These are phyloP conservation scores for Insectozyma bohioensis DNA, from an alignment of 1,139 yeast species.

Conservation along the genomic window DNA sequence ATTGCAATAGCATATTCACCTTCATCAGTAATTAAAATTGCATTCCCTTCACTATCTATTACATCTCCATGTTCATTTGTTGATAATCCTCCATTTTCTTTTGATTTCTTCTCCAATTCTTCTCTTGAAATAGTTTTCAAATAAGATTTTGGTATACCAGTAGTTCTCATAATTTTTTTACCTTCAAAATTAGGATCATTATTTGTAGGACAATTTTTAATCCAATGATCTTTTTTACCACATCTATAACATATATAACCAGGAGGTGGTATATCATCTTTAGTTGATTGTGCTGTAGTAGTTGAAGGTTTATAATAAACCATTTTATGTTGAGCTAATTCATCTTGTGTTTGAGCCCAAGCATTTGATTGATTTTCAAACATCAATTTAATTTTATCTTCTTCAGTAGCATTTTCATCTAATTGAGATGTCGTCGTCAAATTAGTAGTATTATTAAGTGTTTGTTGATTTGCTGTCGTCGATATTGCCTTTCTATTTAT, in stretches of 20 bases:
- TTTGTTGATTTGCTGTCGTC: conserved; percentile 20
- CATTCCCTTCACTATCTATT: conserved; percentile 64
- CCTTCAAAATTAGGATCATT: conserved; percentile 94
- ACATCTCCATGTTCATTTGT: conserved; percentile 48
- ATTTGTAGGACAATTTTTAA: conserved; percentile 91
- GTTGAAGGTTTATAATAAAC: conserved; percentile 51
- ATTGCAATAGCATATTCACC: conserved; percentile 95
- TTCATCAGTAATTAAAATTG: conserved; percentile 84
- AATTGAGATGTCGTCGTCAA: conserved; percentile 16
- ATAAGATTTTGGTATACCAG: conserved; percentile 96
- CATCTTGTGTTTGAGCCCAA: conserved; percentile 94
- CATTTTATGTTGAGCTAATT: conserved; percentile 75
- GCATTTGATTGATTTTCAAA: conserved; percentile 89
- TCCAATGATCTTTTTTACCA: conserved; percentile 97
- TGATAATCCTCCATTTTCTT: conserved; percentile 25
- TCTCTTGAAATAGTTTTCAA: conserved; percentile 68
- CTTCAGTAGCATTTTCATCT: conserved; percentile 60
- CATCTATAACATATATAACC: conserved; percentile 96
- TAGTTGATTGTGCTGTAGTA: conserved; percentile 19
- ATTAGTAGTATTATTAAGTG: conserved; percentile 6
- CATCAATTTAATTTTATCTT: conserved; percentile 86
- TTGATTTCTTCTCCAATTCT: conserved; percentile 55
- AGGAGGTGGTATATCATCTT: conserved; percentile 85
- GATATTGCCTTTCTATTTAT: conserved; percentile 38
- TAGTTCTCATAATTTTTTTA: conserved; percentile 83